phyloP scores from a whole-genome alignment of 2,329 filamentous ascomycete species.

The Curvularia lunata region DNA sequence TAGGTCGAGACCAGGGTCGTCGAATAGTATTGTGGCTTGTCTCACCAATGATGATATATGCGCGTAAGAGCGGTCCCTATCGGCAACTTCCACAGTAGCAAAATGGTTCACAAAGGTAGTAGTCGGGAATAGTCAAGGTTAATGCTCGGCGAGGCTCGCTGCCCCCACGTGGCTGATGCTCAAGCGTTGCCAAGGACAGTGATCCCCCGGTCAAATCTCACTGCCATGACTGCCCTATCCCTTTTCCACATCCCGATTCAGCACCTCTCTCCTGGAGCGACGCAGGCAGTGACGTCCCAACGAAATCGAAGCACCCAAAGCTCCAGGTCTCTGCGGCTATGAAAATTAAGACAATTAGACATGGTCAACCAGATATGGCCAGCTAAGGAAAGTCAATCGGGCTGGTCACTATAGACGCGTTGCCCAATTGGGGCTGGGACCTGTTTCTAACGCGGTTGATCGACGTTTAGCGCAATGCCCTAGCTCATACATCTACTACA shows the following conservation, averaged over 20 bases:
- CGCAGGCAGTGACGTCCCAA: neutral
- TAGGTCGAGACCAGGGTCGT: neutral
- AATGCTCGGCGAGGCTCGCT: neutral
- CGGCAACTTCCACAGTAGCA: neutral
- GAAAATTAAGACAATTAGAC: neutral
- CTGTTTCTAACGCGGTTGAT: constrained; percentile 8
- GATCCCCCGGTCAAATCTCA: constrained; percentile 5
- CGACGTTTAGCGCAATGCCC: constrained; percentile 2
- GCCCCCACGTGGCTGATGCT: neutral
- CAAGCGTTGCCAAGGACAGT: neutral
- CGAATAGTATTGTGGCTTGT: neutral
- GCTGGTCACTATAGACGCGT: neutral
- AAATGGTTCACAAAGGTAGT: neutral
- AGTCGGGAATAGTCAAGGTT: neutral
- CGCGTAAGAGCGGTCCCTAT: neutral
- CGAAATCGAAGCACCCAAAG: neutral
- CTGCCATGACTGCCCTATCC: neutral
- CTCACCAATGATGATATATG: neutral
- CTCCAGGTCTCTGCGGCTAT: neutral
- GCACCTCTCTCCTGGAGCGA: neutral
- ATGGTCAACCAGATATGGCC: neutral
- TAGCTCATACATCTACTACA: neutral
- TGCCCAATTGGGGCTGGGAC: neutral
- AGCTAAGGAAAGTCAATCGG: neutral
- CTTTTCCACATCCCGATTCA: neutral